A percentile compares a stretch with the other conserved stretches of the same genome.
These are phyloP conservation scores for Fusarium mexicanum DNA, from an alignment of 2,329 filamentous ascomycete genomes.

Conservation along the genomic window DNA sequence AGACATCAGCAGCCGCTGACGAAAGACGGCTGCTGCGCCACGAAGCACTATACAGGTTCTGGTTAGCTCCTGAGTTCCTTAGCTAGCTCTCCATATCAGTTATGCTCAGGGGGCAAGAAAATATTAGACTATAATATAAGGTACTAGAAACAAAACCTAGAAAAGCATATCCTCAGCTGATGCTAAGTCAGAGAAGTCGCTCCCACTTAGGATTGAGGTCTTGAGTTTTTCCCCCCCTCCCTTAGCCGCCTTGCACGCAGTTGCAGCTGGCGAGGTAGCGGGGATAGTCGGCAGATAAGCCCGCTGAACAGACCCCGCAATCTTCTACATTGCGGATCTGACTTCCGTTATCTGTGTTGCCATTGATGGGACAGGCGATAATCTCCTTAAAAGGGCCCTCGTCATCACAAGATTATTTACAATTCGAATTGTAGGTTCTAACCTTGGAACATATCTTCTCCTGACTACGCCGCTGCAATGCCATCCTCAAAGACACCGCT, in stretches of 20 bases:
- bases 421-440: neutral
- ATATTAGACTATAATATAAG: too few species aligned
- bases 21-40: neutral
- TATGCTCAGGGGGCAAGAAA: too few species aligned
- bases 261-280: neutral
- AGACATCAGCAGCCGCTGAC: neutral
- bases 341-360: neutral
- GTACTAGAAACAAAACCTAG: too few species aligned
- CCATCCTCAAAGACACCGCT: neutral
- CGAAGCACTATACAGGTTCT: neutral
- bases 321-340: neutral
- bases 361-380: neutral
- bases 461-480: neutral
- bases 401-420: neutral
- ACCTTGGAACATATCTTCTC: neutral
- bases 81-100: too few species aligned
- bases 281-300: neutral
- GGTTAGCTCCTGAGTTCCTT: neutral
- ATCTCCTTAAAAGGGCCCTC: neutral
- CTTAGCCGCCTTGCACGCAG: neutral
- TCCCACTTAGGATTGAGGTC: too few species aligned
- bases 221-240: too few species aligned
- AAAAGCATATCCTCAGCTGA: too few species aligned
- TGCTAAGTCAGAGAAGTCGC: too few species aligned
- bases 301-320: neutral